phyloP scores from a whole-genome alignment of 1,284 basidiomycete genomes.

The Xanthoconium separans region DNA sequence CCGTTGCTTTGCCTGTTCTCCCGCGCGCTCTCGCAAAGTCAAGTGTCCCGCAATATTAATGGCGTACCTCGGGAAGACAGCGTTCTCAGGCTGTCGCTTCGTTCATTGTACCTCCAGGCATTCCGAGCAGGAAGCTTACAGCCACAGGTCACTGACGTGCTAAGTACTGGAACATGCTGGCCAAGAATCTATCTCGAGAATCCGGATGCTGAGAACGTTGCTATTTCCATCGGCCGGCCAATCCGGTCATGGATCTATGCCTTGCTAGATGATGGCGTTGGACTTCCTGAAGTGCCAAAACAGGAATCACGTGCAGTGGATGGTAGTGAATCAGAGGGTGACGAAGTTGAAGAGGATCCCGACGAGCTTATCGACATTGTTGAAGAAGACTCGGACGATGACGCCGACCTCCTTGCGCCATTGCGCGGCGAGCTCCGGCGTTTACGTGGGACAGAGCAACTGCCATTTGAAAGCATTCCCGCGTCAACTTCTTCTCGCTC shows the following conservation, averaged over 20 bases:
- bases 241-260: slow-evolving; percentile 70
- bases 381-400: slow-evolving; percentile 39
- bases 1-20: slow-evolving; percentile 53
- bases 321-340: slow-evolving; percentile 13
- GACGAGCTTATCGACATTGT: slow-evolving; percentile 65
- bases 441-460: slow-evolving; percentile 40
- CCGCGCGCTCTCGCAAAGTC: slow-evolving; percentile 34
- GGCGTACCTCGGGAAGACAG: slow-evolving; percentile 26
- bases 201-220: slow-evolving; percentile 67
- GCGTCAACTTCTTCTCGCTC: slow-evolving; percentile 35
- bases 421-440: slow-evolving; percentile 67
- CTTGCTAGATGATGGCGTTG: slow-evolving; percentile 64
- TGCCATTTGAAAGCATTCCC: slow-evolving; percentile 19
- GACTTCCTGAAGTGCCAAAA: slow-evolving; percentile 42
- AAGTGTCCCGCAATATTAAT: slow-evolving; percentile 31
- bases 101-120: slow-evolving; percentile 52
- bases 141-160: slow-evolving; percentile 55
- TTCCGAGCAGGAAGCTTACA: slow-evolving; percentile 61
- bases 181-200: slow-evolving; percentile 71
- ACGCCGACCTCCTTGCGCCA: slow-evolving; percentile 57
- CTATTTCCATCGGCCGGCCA: slow-evolving; percentile 57
- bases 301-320: slow-evolving; percentile 11
- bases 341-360: slow-evolving; percentile 37
- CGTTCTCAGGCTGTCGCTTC: slow-evolving; percentile 6
- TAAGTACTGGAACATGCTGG: slow-evolving; percentile 67